Base-by-base conservation (phyloP, 78 protist genomes). In the Dictyostelium intermedium region DNA sequence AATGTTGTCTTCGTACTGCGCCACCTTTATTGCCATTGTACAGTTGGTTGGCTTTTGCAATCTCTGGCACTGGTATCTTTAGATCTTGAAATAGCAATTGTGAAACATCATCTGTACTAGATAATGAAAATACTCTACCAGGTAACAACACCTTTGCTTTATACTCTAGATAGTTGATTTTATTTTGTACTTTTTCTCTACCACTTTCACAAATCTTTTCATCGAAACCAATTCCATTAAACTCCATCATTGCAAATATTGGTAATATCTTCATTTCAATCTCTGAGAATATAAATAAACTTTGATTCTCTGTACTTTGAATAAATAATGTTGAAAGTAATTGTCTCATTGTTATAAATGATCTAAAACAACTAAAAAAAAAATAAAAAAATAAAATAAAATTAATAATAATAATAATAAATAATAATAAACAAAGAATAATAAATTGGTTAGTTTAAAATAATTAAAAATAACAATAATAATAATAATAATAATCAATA, bases 201-300 rank as follows among this genome's bases (percentile, higher is more conserved):
- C 81, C 39, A 35, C 50, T n/a, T 39, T 83, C 76, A 53, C 91
- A 80, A 9, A 30, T 16, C 32, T 50, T 50, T 43, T 84, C 92
- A 35, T 63, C 25, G 13, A 84, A 92, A 8, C 96, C 96, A 84
- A 92, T 86, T 2, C 96, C 96, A 77, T 43, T 56, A 34, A 39
- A 92, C 30, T 92, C 96, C 96, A 92, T 92, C 35, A 35, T 25
- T 61, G 96, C 91, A 30, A 92, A 72, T 16, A 92, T 92, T 27
- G 92, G 92, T 47, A 78, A 18, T 4, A 92, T 35, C 30, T 56
- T 56, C 96, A 92, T 92, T 43, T 92, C 96, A 23, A 92, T 86
- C 14, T 85, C 83, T 20, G 41, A 14, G 30, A 83, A 84, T 53
- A 92, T 85, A 13, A 53, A 45, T 47, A 87, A 79, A 72, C 23